These are phyloP conservation scores for Capsella bursapastoris DNA, from an alignment of 345 rosid genomes.

Conservation along the genomic window DNA sequence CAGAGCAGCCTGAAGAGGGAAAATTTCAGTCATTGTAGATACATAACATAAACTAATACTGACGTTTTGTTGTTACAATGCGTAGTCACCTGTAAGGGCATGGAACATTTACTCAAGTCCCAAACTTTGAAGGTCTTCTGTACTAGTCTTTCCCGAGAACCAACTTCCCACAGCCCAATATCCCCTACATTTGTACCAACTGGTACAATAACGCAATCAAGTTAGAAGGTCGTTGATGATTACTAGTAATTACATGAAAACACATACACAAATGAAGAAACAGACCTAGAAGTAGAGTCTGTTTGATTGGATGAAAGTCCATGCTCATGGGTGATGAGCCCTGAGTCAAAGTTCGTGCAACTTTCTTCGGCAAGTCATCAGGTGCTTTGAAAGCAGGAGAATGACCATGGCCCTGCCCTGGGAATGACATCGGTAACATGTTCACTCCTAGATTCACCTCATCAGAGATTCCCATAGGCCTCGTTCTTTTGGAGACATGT, in stretches of 20 bases:
- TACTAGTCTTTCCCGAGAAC: conserved; percentile 78
- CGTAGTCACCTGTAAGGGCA: conserved; percentile 67
- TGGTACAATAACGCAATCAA: conserved; percentile 46
- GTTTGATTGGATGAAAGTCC: conserved; percentile 94
- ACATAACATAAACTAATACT: conserved; percentile 28
- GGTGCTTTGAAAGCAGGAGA: conserved; percentile 69
- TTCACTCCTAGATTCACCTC: conserved; percentile 87
- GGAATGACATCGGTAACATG: conserved; percentile 77
- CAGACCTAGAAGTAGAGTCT: conserved; percentile 87
- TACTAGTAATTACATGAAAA: conserved; percentile 1
- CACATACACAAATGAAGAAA: conserved; percentile 19
- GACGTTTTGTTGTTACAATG: conserved; percentile 15
- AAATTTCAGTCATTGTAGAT: conserved; percentile 20
- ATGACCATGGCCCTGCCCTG: conserved; percentile 72
- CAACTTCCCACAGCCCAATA: conserved; percentile 91
- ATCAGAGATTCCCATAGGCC: conserved; percentile 89
- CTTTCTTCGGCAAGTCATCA: conserved; percentile 87
- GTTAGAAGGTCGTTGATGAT: conserved; percentile 2
- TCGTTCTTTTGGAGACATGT: conserved; percentile 83
- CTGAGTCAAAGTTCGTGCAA: conserved; percentile 74
- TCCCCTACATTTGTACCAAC: conserved; percentile 98
- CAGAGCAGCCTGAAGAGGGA: conserved; percentile 60
- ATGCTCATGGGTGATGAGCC: conserved; percentile 96
- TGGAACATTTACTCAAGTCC: conserved; percentile 76
- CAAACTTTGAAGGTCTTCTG: conserved; percentile 90